A percentile compares a stretch with the other conserved stretches of the same genome.
These are phyloP conservation scores for Vaccinium myrtillus DNA, from an alignment of 148 eudicot genomes.

Conservation along the genomic window DNA sequence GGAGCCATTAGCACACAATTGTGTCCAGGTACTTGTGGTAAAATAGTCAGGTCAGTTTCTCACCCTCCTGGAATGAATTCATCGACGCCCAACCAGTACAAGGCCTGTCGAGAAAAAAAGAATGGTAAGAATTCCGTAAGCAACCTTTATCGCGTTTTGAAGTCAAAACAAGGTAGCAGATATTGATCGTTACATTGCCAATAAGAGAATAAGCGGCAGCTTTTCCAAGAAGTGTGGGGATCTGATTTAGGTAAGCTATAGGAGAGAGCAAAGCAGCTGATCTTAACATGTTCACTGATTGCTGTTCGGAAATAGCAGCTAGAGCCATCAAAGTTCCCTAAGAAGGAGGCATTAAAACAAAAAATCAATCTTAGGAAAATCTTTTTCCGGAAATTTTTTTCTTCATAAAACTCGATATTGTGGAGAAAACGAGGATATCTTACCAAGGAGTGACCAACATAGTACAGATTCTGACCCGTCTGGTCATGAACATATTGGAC, in stretches of 20 bases:
- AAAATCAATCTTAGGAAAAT: background rate
- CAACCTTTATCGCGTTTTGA: background rate
- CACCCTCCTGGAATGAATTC: slow-evolving; percentile 49
- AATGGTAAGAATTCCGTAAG: background rate
- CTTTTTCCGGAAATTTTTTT: background rate
- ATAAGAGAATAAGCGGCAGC: slow-evolving; percentile 31
- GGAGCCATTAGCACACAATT: background rate
- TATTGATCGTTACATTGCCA: slow-evolving; percentile 33
- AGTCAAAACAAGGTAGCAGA: background rate
- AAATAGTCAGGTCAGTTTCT: slow-evolving; percentile 17
- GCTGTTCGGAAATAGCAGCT: slow-evolving; percentile 38
- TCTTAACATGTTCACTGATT: slow-evolving; percentile 35
- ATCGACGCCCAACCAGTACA: slow-evolving; percentile 40
- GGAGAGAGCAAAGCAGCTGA: slow-evolving; percentile 52
- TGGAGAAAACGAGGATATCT: background rate
- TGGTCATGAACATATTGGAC: slow-evolving; percentile 44
- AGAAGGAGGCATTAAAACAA: background rate
- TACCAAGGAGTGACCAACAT: slow-evolving; percentile 72
- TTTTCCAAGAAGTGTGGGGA: slow-evolving; percentile 33
- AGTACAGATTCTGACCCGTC: slow-evolving; percentile 51
- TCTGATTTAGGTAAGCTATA: slow-evolving; percentile 42
- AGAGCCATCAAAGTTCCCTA: slow-evolving; percentile 58
- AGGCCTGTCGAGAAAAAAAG: slow-evolving; percentile 24
- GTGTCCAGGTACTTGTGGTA: background rate
- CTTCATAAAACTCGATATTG: background rate